phyloP scores from a whole-genome alignment of 2,329 filamentous ascomycete species.

The Pestalotiopsis sp. region DNA sequence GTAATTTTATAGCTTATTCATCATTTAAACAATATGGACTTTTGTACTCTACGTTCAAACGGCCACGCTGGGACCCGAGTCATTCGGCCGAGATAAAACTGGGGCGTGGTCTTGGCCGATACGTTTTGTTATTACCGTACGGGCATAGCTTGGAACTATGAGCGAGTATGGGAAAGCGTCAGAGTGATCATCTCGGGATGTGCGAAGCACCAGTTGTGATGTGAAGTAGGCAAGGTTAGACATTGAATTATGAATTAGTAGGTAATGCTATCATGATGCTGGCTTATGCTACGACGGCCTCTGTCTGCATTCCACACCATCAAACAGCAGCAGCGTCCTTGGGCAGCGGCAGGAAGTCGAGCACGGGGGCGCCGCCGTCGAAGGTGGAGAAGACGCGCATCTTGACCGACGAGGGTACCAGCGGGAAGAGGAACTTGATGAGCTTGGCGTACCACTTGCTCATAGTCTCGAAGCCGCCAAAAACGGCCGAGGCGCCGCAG shows the following conservation, averaged over 20 bases:
- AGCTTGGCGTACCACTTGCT: constrained; percentile 6
- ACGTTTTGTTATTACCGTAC: background rate
- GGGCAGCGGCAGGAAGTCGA: constrained; percentile 2
- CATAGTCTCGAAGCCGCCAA: constrained; percentile 7
- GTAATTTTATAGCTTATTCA: no score
- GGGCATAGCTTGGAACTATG: background rate
- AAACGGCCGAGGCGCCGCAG: background rate
- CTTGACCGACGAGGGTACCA: background rate
- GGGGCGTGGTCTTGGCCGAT: background rate
- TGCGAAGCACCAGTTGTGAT: background rate
- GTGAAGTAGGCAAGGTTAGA: background rate
- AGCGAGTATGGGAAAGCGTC: background rate
- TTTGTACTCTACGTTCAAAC: background rate
- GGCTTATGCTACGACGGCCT: no score
- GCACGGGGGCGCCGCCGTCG: background rate
- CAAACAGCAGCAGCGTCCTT: background rate
- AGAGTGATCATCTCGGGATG: background rate
- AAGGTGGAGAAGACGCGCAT: constrained; percentile 7
- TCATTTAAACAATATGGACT: no score
- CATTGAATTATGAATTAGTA: background rate
- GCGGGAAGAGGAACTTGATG: constrained; percentile 3
- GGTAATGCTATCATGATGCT: no score
- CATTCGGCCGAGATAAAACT: background rate
- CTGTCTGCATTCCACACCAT: no score
- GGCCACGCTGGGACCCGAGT: background rate